Evolutionary conservation across 1,284 basidiomycete species (phyloP), one percentile per base, ranked within the genome.

Genomic region (Irpex sp.): DNA sequence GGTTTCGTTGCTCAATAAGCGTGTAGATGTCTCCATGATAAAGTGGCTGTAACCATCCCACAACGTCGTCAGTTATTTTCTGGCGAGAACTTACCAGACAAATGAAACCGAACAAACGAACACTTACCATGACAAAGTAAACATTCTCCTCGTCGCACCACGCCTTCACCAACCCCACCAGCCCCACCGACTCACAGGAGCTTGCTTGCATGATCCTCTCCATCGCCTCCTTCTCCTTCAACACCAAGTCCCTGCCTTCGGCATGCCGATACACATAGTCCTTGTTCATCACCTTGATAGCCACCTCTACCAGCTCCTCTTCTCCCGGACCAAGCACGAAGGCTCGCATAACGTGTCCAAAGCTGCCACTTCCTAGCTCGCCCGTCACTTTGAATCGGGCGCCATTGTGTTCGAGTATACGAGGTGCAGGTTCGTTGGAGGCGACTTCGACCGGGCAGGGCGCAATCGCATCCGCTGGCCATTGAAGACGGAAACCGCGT

Each of bases 241-340:
- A 15, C n/a, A 61, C 43, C 13, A 4, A 4, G 8, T 33, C 31
- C 5, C 60, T 50, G 4, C 53, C 60, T 26, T 11, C 26, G 5
- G 43, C 21, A 5, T 19, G 19, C 3, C 54, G 17, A 54, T 61
- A 61, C 13, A 47, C 26, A 26, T 57, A 46, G 43, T 57, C 39
- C 60, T 61, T 61, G 54, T 61, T 53, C 37, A 61, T 43, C 33
- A 61, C 60, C 55, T 61, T 61, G 60, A 61, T 37, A 9, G 59
- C 59, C 19, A 49, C 26, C 4, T 55, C 53, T 17, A 26, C 49
- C 11, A 15, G 1, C 9, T 19, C 21, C 9, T 51, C 9, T 26
- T 21, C 21, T 13, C 9, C 21, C 4, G n/a, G 17, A 9, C 8
- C 8, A 9, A 19, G 49, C 13, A 51, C 8, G 9, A 21, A 9